A percentile compares a stretch with the other conserved stretches of the same genome.
phyloP scores from a whole-genome alignment of 495 filamentous ascomycete genomes.

The Tetracladium setigerum region DNA sequence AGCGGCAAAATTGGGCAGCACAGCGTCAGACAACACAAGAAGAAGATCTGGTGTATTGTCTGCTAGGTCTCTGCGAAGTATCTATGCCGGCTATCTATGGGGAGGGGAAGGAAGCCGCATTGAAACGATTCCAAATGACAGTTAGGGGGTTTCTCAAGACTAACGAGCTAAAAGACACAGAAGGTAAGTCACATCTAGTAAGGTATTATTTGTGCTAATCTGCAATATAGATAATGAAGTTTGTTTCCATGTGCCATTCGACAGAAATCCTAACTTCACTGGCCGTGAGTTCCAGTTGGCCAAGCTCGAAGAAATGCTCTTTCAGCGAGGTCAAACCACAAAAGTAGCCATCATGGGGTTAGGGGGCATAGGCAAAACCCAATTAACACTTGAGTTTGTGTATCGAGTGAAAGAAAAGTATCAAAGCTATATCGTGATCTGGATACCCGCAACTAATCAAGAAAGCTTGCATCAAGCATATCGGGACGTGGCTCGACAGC shows the following conservation, averaged over 20 bases:
- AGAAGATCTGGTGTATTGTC: constrained; percentile 1
- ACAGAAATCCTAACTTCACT: constrained; percentile 4
- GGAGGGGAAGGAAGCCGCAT: constrained; percentile 14
- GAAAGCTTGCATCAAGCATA: constrained; percentile 9
- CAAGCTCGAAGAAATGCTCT: constrained; percentile 2
- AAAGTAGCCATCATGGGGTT: constrained; percentile 11
- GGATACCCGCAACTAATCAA: constrained; percentile 6
- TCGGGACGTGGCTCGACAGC: background rate
- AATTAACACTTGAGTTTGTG: constrained; percentile 4
- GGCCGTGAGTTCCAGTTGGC: constrained; percentile 4
- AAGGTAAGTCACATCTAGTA: no score
- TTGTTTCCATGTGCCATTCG: constrained; percentile 12
- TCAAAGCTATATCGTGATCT: constrained; percentile 5
- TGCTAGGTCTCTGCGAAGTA: constrained; percentile 28
- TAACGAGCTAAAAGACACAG: background rate
- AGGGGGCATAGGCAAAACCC: constrained; percentile 13
- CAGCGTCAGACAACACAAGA: constrained; percentile 6
- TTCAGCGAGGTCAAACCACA: background rate
- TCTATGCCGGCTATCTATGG: constrained; percentile 22
- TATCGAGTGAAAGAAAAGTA: constrained; percentile 5
- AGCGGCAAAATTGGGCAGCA: constrained; percentile 12
- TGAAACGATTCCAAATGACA: constrained; percentile 19
- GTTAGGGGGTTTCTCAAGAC: background rate
- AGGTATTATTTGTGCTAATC: no score
- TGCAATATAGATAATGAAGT: no score